These are phyloP conservation scores for Geotrichum australiense DNA, from an alignment of 1,139 yeast genomes.

Conservation along the genomic window DNA sequence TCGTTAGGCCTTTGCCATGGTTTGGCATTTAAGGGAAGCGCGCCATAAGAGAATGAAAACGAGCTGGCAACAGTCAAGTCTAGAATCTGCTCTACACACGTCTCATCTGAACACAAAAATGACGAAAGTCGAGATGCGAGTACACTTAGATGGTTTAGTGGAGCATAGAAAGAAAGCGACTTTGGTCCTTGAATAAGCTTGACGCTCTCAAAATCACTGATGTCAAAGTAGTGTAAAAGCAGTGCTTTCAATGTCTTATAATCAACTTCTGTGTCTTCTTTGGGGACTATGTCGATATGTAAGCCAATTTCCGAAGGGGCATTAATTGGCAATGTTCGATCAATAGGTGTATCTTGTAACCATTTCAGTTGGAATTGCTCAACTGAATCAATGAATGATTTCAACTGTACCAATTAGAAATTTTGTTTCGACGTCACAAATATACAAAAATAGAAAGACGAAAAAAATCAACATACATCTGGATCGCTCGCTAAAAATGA, in stretches of 20 bases:
- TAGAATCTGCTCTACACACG: conserved; percentile 7
- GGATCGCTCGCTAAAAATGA: conserved; percentile 6
- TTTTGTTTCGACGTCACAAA: not conserved
- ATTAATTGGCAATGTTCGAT: conserved; percentile 27
- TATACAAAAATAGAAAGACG: not conserved
- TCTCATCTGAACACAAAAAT: conserved; percentile 3
- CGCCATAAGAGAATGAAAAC: conserved; percentile 24
- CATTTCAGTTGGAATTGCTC: conserved; percentile 24
- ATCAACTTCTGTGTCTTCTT: conserved; percentile 4
- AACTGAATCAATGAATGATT: conserved; percentile 11
- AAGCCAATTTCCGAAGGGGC: conserved; percentile 28
- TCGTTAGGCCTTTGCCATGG: conserved; percentile 23
- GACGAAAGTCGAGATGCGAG: conserved; percentile 5
- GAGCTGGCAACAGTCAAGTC: conserved; percentile 23
- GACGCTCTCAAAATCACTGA: conserved; percentile 4
- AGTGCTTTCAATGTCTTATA: conserved; percentile 1
- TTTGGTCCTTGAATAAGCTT: conserved; percentile 14
- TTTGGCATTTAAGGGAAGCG: conserved; percentile 23
- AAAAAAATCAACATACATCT: conserved; percentile 6
- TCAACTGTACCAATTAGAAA: not conserved
- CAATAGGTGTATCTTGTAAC: conserved; percentile 20
- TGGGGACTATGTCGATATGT: conserved; percentile 23
- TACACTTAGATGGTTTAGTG: conserved; percentile 7
- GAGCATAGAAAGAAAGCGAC: conserved; percentile 23
- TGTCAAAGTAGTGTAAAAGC: conserved; percentile 10